Base-by-base conservation (phyloP, 768 basidiomycete genomes). In the Arthromyces matolae region DNA sequence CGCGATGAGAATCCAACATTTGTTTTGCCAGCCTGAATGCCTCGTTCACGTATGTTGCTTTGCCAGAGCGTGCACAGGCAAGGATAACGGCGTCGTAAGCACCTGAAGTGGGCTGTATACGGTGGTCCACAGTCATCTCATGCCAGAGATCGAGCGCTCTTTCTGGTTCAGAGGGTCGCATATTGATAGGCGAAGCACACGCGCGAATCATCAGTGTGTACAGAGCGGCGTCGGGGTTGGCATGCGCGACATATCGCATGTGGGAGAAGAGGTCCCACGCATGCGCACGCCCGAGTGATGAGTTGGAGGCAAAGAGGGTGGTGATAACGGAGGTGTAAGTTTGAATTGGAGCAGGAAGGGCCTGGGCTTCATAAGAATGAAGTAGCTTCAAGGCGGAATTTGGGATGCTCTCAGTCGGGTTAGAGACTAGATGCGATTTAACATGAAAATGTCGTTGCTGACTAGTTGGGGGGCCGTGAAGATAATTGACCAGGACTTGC, bases 261-360 rank as follows among this genome's bases (percentile, higher is more conserved):
- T 99, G 95, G 2, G 88, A 73, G 64, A 91, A 97, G 32, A 97
- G 78, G 60, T 98, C 91, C 91, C 92, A 96, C 3, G 89, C 94
- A 51, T 90, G 84, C 0, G 89, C 86, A 25, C 78, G 79, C 2
- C 79, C 79, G 1, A 75, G 56, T 3, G 79, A 69, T 23, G 71
- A 75, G 7, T 69, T 71, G 22, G 71, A 69, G 34, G 71, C 71
- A 56, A 79, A 79, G 27, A 83, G 82, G 36, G 73, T 64, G 5
- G 71, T 69, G 49, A 95, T 86, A 38, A 84, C 66, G 18, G 79
- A 71, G 8, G 81, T 82, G 65, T 97, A 96, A 0, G 87, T 80
- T 32, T 73, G 72, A 60, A 90, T 81, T 0, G 92, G 84, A 0
- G 88, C 82, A 2, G 82, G 77, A 25, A 73, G 63, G 13, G 74